Percentiles rank a stretch among this genome's conserved stretches.
These are phyloP conservation scores for Solanum appendiculatum DNA, from an alignment of 257 asterid species.

Conservation along the genomic window DNA sequence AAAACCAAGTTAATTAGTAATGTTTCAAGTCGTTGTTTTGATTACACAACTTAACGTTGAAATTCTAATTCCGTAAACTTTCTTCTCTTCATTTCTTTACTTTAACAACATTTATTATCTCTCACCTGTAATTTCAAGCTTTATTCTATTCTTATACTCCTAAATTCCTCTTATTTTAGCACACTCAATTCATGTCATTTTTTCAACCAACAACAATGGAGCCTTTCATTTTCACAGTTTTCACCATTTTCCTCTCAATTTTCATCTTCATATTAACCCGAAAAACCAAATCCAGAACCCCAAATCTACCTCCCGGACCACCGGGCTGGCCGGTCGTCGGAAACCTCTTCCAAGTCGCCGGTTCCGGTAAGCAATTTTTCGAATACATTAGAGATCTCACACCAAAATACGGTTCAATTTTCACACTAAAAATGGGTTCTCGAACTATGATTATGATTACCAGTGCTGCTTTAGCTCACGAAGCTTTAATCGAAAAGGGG, in stretches of 20 bases:
- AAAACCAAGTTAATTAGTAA: background rate
- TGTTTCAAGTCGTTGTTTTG: background rate
- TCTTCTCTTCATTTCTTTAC: background rate
- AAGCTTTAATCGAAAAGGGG: conserved; percentile 63
- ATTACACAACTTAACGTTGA: no score
- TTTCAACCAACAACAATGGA: background rate
- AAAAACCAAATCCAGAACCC: conserved; percentile 37
- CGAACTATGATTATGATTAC: conserved; percentile 68
- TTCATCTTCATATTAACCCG: conserved; percentile 35
- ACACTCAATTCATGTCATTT: background rate
- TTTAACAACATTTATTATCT: conserved; percentile 18
- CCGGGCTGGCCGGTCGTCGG: conserved; percentile 89
- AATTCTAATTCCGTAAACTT: background rate
- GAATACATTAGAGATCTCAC: conserved; percentile 52
- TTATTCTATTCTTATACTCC: conserved; percentile 6
- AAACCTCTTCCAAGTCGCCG: conserved; percentile 79
- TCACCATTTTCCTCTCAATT: conserved; percentile 33
- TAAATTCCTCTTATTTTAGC: no score
- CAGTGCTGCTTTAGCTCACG: conserved; percentile 43
- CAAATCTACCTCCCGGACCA: conserved; percentile 81
- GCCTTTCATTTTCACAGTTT: conserved; percentile 45
- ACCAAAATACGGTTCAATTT: conserved; percentile 58
- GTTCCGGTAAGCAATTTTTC: conserved; percentile 71
- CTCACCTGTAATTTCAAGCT: conserved; percentile 37
- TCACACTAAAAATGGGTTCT: conserved; percentile 76